Evolutionary conservation across 345 rosid species (phyloP).

Genomic region (Eucalyptus cloeziana): DNA sequence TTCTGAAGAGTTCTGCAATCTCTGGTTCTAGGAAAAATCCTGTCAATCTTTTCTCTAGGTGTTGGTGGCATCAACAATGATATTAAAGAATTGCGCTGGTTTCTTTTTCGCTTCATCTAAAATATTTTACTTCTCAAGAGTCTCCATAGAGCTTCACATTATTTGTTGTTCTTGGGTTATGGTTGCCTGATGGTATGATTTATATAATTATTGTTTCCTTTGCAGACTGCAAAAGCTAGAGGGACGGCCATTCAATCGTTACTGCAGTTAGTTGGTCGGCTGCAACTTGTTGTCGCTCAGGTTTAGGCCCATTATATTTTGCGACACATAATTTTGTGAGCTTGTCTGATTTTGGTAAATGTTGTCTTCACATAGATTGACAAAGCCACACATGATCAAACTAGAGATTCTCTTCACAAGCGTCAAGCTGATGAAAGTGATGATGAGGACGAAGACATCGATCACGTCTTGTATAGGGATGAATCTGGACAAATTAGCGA

Average conservation of each 20-base stretch:
- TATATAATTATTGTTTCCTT: neutral
- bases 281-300: too few species aligned
- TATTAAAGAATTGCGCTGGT: neutral
- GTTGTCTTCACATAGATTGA: too few species aligned
- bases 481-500: too few species aligned
- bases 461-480: too few species aligned
- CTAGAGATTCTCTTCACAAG: too few species aligned
- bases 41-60: neutral
- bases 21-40: neutral
- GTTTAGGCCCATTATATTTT: too few species aligned
- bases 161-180: neutral
- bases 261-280: constrained; percentile 51
- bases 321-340: too few species aligned
- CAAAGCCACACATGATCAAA: too few species aligned
- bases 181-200: neutral
- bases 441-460: too few species aligned
- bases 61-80: neutral
- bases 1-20: neutral
- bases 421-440: too few species aligned
- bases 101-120: neutral
- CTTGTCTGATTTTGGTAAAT: too few species aligned
- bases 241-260: constrained; percentile 46
- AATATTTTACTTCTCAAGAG: neutral
- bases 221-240: constrained; percentile 47
- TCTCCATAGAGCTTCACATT: neutral